Evolutionary conservation across 257 asterid species (phyloP).

Genomic region (Galeopsis tetrahit): DNA sequence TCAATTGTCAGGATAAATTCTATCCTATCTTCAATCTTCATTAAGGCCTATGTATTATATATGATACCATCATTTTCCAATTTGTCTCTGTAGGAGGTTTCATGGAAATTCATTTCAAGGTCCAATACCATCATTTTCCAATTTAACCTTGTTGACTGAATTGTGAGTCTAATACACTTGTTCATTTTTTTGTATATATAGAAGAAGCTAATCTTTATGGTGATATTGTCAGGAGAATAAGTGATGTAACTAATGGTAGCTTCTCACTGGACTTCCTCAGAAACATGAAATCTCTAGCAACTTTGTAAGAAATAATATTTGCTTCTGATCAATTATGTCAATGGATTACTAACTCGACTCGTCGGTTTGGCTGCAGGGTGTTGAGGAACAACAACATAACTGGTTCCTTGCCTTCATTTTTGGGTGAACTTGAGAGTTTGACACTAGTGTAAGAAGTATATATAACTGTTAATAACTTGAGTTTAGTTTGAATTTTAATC

Average conservation of each 20-base stretch:
- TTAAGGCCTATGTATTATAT: too few relatives aligned
- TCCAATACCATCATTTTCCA: conserved; percentile 72
- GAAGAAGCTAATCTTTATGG: conserved; percentile 34
- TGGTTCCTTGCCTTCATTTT: conserved; percentile 65
- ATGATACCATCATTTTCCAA: conserved; percentile 18
- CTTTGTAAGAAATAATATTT: conserved; percentile 51
- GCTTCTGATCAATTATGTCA: not conserved
- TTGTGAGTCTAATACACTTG: conserved; percentile 51
- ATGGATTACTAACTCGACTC: not conserved
- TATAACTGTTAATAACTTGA: not conserved
- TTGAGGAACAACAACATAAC: conserved; percentile 79
- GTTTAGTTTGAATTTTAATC: not conserved
- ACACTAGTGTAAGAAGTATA: conserved; percentile 57
- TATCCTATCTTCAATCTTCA: too few relatives aligned
- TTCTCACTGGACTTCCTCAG: conserved; percentile 63
- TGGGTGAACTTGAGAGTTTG: conserved; percentile 55
- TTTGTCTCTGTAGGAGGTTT: conserved; percentile 54
- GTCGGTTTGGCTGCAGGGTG: conserved; percentile 45
- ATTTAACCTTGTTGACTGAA: conserved; percentile 59
- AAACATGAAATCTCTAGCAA: conserved; percentile 52
- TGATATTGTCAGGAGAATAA: conserved; percentile 64
- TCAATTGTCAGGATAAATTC: conserved; percentile 51
- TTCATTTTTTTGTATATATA: not conserved
- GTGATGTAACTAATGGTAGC: conserved; percentile 74
- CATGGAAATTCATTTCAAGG: conserved; percentile 86